These are phyloP conservation scores for Colletotrichum spaethianum DNA, from an alignment of 2,329 filamentous ascomycete genomes.

Conservation along the genomic window DNA sequence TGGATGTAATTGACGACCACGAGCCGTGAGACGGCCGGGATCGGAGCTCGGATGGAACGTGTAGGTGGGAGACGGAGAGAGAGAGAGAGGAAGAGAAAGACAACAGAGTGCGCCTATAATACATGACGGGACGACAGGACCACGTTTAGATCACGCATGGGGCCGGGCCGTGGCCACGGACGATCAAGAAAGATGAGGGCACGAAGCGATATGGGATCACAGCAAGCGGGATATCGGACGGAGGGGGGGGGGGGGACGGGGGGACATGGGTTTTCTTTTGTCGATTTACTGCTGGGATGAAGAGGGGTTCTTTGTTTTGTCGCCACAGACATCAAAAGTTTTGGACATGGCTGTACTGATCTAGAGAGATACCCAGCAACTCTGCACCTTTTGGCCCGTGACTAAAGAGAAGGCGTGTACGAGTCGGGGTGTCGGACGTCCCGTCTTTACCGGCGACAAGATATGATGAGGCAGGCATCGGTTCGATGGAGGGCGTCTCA, in stretches of 20 bases:
- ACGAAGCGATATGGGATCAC: background rate
- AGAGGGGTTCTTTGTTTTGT: too few relatives aligned
- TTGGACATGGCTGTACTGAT: background rate
- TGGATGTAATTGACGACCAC: conserved; percentile 52
- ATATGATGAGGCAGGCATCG: background rate
- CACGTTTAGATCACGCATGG: background rate
- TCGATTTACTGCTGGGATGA: background rate
- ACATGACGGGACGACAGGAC: conserved; percentile 26
- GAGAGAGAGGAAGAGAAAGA: background rate
- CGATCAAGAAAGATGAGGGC: background rate
- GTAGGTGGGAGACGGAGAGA: too few relatives aligned
- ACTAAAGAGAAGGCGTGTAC: background rate
- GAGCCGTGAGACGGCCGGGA: conserved; percentile 43
- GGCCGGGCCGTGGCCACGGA: background rate
- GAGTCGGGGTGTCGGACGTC: too few relatives aligned
- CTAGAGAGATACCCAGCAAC: background rate
- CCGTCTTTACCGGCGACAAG: background rate
- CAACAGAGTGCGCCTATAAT: background rate
- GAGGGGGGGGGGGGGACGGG: background rate
- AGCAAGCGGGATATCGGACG: conserved; percentile 11
- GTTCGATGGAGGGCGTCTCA: background rate
- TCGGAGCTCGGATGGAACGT: background rate
- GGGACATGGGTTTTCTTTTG: background rate
- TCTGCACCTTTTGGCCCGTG: background rate
- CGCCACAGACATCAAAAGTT: background rate